These are phyloP conservation scores for Saitozyma sp. DNA, from an alignment of 768 basidiomycete genomes.

Conservation along the genomic window DNA sequence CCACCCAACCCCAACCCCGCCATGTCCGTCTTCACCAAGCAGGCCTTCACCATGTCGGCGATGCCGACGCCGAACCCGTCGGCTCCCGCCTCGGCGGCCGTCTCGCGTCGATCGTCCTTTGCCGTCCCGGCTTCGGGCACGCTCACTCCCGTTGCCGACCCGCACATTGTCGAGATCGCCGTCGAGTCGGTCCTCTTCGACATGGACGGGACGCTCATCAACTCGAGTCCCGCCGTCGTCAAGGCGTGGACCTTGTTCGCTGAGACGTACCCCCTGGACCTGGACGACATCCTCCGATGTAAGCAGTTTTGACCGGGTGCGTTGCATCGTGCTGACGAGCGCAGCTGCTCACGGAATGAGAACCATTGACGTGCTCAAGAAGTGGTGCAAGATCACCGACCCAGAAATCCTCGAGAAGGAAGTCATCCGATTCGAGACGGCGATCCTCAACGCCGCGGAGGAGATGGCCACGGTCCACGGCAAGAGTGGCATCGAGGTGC, in stretches of 20 bases:
- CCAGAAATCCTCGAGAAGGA: constrained; percentile 54
- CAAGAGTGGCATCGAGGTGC: constrained; percentile 55
- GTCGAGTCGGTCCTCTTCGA: constrained; percentile 45
- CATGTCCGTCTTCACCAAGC: constrained; percentile 52
- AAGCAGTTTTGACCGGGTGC: constrained; percentile 5
- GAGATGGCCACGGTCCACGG: constrained; percentile 49
- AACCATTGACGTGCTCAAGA: constrained; percentile 71
- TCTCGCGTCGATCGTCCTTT: constrained; percentile 29
- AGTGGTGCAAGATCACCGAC: constrained; percentile 65
- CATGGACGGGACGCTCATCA: constrained; percentile 46
- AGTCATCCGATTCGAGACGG: constrained; percentile 70
- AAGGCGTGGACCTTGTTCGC: constrained; percentile 73
- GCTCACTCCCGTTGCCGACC: constrained; percentile 36
- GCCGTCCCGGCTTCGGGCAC: constrained; percentile 25
- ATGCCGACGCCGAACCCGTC: constrained; percentile 37
- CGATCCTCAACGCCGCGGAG: constrained; percentile 53
- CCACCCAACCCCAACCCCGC: constrained; percentile 14
- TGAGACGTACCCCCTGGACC: constrained; percentile 58
- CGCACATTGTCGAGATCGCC: constrained; percentile 49
- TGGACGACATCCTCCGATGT: constrained; percentile 51
- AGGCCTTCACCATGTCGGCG: constrained; percentile 50
- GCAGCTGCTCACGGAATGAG: constrained; percentile 71
- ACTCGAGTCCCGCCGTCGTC: constrained; percentile 73
- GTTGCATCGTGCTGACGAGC: not conserved
- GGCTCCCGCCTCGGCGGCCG: constrained; percentile 26